These are phyloP conservation scores for Carallia brachiata DNA, from an alignment of 345 rosid genomes.

Conservation along the genomic window DNA sequence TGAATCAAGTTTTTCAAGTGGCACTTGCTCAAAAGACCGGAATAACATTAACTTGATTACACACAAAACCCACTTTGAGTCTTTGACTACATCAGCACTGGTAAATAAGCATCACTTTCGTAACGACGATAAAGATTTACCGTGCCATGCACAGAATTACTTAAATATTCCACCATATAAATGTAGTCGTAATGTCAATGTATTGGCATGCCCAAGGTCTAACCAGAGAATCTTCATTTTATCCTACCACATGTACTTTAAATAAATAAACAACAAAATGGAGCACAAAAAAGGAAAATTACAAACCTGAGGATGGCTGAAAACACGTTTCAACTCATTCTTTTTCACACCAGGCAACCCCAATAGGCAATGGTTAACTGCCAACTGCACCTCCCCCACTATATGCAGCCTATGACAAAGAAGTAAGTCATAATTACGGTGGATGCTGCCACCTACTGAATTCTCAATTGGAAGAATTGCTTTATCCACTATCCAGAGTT, in stretches of 20 bases:
- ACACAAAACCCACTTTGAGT: background rate
- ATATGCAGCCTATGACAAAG: slow-evolving; percentile 94
- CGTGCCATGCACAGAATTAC: background rate
- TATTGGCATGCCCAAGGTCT: background rate
- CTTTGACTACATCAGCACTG: background rate
- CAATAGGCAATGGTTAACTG: slow-evolving; percentile 79
- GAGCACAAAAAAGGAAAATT: slow-evolving; percentile 2
- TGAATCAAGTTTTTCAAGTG: background rate
- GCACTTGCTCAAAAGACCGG: no score
- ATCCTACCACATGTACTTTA: background rate
- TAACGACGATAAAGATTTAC: no score
- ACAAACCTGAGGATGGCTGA: slow-evolving; percentile 91
- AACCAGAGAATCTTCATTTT: background rate
- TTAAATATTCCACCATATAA: background rate
- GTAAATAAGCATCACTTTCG: background rate
- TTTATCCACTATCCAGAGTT: slow-evolving; percentile 86
- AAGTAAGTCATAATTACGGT: slow-evolving; percentile 89
- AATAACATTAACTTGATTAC: background rate
- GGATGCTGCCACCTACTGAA: slow-evolving; percentile 91
- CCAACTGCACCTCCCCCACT: slow-evolving; percentile 82
- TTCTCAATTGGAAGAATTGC: slow-evolving; percentile 92
- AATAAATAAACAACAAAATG: background rate
- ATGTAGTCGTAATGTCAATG: background rate
- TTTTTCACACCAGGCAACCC: slow-evolving; percentile 66
- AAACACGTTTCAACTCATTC: slow-evolving; percentile 67